A percentile compares a stretch with the other conserved stretches of the same genome.
Conservation (phyloP, 129 eudicot species). For the Logfia minima region DNA sequence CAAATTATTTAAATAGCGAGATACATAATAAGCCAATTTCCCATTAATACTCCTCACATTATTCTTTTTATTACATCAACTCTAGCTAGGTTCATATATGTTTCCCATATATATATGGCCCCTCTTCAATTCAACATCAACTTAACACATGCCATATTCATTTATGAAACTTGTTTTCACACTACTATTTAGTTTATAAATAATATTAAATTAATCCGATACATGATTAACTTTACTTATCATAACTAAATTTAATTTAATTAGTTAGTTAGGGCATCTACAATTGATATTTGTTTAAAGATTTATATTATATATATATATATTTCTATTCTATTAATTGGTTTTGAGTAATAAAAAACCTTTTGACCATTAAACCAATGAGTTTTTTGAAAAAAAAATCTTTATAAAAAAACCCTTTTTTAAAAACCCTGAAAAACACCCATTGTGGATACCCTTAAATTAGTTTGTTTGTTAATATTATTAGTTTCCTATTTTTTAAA, state of each 20-base stretch:
- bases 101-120: neutral
- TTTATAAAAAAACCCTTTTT: too few species aligned
- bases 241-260: neutral
- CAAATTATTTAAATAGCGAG: conserved; percentile 1
- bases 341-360: too few species aligned
- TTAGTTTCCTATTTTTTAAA: too few species aligned
- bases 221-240: neutral
- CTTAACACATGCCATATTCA: conserved; percentile 18
- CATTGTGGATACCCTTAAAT: too few species aligned
- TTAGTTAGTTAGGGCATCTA: too few species aligned
- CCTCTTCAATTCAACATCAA: conserved; percentile 15
- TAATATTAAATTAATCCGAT: neutral
- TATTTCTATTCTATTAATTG: too few species aligned
- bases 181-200: neutral
- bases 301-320: too few species aligned
- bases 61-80: conserved; percentile 27
- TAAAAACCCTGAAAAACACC: too few species aligned
- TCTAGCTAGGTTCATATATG: neutral
- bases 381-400: too few species aligned
- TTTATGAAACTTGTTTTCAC: conserved; percentile 10
- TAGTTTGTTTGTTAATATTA: too few species aligned
- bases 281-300: too few species aligned
- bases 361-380: too few species aligned
- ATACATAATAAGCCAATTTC: conserved; percentile 34
- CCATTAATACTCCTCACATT: conserved; percentile 35